Evolutionary conservation across 768 basidiomycete species (phyloP), one percentile per base, ranked within the genome.

Genomic region (Mycena rosella): DNA sequence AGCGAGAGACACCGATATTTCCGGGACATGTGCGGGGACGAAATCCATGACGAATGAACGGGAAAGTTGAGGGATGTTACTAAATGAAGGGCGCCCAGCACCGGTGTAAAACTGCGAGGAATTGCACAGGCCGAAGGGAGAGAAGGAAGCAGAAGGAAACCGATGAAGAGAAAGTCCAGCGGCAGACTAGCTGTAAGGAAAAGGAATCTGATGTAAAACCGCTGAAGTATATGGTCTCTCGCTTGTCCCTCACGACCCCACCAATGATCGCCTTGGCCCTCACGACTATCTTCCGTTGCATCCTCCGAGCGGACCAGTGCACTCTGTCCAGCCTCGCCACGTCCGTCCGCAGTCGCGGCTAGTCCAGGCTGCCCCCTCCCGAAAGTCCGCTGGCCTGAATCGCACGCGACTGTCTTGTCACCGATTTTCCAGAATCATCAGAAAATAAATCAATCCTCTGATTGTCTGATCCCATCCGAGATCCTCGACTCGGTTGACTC

Each of bases 1-100:
- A 53, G 92, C 87, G 36, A 84, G 87, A 24, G 90, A 93, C 74
- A 95, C 87, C 72, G 84, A 86, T 72, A 95, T 94, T 69, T 86
- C 82, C 70, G 92, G 92, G 73, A 92, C 79, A 63, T 84, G 80
- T 60, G 82, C 76, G 72, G 78, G 75, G 65, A 77, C 66, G 61
- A 65, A 69, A 78, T 77, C 76, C 86, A 87, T 88, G 78, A 72
- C 66, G 63, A 68, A 73, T 71, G 74, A 73, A 38, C 63, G 68
- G 66, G 60, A 63, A 74, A 65, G 63, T 64, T 34, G 62, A 64
- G 55, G 60, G 63, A 70, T 67, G 52, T 53, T 72, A 68, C 67
- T 69, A 72, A 72, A 69, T 68, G 74, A 72, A 75, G 56, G 73
- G 73, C 81, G 85, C 81, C 87, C 89, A 79, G 87, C 89, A 88